Base-by-base conservation (phyloP, 345 rosid genomes). In the Sonneratia caseolaris region DNA sequence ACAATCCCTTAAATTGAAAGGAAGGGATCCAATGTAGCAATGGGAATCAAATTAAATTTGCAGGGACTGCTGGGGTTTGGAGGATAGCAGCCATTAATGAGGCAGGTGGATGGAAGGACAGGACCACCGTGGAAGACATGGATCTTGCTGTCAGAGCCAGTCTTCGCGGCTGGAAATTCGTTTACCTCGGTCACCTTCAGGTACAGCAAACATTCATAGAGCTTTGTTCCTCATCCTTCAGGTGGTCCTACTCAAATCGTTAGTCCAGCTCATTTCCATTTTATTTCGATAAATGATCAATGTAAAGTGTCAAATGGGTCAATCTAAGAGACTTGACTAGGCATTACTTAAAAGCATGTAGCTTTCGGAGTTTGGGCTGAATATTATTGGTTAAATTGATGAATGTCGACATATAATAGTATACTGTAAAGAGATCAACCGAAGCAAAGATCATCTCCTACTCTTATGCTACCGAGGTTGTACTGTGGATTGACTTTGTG, bases 61-160 rank as follows among this genome's bases (percentile, higher is more conserved):
- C 83, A 95, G 99, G 99, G 74, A 96, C 99, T 24, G 99, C 95
- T 51, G 99, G 99, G 40, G 90, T 96, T 3, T 96, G 99, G 99
- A 89, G 99, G 78, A 96, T 96, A 68, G 98, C 88, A 14, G 97
- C 99, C n/a, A 96, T 96, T 61, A 89, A 92, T 70, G 98, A 96
- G 79, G 99, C 99, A 16, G 99, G 99, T 24, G 99, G 98, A 15
- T 96, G 99, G 99, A 96, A 96, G 75, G 99, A 89, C 76, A 76
- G 99, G 66, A 96, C 99, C 72, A 96, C 99, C 11, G 99, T 96
- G 62, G 99, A 96, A 82, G 99, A 96, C 76, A 96, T 96, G 99
- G 99, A 96, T 76, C 99, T 96, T 32, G 99, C 99, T 10, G 97
- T 96, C 79, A 81, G 99, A 74, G 82, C 98, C 22, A 87, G 99